Conservation (phyloP, 192 early-diverging fungal genomes). For the Coemansia sp. region DNA sequence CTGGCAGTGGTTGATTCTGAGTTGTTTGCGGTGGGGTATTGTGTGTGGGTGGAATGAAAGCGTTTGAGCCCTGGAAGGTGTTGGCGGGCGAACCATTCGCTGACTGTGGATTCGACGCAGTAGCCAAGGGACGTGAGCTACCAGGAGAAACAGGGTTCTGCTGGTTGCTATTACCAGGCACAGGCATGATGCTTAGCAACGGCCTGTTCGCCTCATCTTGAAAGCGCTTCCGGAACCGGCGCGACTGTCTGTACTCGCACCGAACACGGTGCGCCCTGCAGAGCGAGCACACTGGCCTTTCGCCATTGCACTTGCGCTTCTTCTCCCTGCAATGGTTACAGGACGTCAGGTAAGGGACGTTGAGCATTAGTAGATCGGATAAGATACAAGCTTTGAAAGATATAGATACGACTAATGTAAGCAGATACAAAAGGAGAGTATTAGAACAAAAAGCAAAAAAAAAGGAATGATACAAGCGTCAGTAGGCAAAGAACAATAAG, state of each 20-base stretch:
- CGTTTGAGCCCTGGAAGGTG: not conserved
- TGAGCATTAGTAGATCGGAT: slow-evolving; percentile 23
- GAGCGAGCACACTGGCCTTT: slow-evolving; percentile 38
- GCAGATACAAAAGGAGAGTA: not conserved
- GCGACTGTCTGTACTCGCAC: slow-evolving; percentile 47
- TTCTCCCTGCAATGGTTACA: slow-evolving; percentile 55
- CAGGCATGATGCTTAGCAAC: slow-evolving; percentile 23
- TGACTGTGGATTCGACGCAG: not conserved
- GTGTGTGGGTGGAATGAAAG: slow-evolving; percentile 1
- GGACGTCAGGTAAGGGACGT: slow-evolving; percentile 41
- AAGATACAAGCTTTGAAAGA: not conserved
- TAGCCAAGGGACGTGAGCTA: not conserved
- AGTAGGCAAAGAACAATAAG: too few species aligned
- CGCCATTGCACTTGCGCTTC: slow-evolving; percentile 56
- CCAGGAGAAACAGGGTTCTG: not conserved
- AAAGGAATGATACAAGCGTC: too few species aligned
- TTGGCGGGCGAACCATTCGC: not conserved
- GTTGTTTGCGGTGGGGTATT: not conserved
- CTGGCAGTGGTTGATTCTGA: slow-evolving; percentile 3
- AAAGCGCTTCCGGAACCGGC: slow-evolving; percentile 39
- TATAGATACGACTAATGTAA: not conserved
- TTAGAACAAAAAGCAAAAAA: too few species aligned
- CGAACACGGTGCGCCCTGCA: slow-evolving; percentile 43
- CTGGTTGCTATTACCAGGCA: not conserved
- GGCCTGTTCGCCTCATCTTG: slow-evolving; percentile 7